Evolutionary conservation across 805 yeast species (phyloP).

Genomic region (Blastobotrys mokoenaii): DNA sequence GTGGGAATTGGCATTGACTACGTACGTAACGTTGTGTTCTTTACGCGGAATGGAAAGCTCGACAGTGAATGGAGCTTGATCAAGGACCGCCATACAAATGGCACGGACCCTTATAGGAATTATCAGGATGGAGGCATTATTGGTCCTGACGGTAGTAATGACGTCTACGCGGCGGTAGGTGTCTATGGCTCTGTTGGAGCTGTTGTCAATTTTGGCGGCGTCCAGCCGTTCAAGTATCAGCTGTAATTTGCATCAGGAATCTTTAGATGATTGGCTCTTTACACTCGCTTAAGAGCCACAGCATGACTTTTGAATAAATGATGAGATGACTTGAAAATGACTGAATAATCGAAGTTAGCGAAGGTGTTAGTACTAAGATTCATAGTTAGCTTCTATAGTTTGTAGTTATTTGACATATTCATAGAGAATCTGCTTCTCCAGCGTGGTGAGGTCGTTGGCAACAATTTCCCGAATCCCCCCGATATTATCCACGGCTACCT

Average conservation of each 20-base stretch:
- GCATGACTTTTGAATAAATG: too few species aligned
- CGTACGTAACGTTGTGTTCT: constrained; percentile 12
- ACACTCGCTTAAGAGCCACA: too few species aligned
- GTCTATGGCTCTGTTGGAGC: constrained; percentile 22
- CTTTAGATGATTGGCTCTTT: too few species aligned
- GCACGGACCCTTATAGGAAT: constrained; percentile 9
- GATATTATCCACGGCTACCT: constrained; percentile 13
- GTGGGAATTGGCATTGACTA: constrained; percentile 22
- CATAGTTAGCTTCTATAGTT: too few species aligned
- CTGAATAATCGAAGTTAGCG: too few species aligned
- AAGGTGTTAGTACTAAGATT: too few species aligned
- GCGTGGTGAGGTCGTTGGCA: constrained; percentile 1
- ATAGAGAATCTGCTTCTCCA: constrained; percentile 7
- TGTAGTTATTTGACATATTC: not conserved
- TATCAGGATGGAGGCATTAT: constrained; percentile 15
- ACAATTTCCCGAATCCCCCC: constrained; percentile 6
- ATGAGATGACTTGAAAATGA: too few species aligned
- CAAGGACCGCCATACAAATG: constrained; percentile 8
- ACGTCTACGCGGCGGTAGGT: constrained; percentile 22
- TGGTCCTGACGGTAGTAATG: constrained; percentile 17
- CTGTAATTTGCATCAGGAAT: not conserved
- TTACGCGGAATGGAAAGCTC: constrained; percentile 17
- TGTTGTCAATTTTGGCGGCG: constrained; percentile 18
- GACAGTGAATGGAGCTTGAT: constrained; percentile 20
- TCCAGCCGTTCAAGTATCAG: not conserved